Evolutionary conservation across 805 yeast genomes (phyloP).

Genomic region (Teunomyces cretensis): DNA sequence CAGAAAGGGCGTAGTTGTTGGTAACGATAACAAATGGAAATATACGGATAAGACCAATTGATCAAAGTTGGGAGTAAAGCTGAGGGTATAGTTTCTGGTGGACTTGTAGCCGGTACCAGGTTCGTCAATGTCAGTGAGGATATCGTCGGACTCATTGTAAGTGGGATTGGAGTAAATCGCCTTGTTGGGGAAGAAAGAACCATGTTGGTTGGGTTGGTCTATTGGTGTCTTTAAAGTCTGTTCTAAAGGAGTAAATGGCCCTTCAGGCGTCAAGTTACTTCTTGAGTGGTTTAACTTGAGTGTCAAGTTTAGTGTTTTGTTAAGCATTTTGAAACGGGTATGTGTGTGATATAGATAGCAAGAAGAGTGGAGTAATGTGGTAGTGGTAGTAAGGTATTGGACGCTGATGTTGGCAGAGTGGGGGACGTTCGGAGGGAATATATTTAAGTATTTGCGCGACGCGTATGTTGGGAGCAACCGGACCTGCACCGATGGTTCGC

Average conservation of each 20-base stretch:
- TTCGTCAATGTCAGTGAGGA: slow-evolving; percentile 41
- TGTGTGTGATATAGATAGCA: neutral
- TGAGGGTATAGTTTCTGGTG: slow-evolving; percentile 31
- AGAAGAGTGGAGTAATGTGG: neutral
- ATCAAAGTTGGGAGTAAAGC: slow-evolving; percentile 37
- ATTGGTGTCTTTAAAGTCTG: slow-evolving; percentile 43
- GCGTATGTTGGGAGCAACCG: slow-evolving; percentile 2
- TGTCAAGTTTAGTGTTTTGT: slow-evolving; percentile 32
- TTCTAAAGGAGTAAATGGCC: slow-evolving; percentile 46
- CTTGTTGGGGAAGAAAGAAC: slow-evolving; percentile 6
- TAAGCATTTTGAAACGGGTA: slow-evolving; percentile 18
- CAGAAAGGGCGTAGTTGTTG: slow-evolving; percentile 46
- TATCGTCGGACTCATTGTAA: slow-evolving; percentile 42
- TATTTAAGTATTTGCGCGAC: slow-evolving; percentile 1
- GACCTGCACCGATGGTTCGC: neutral
- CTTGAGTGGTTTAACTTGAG: slow-evolving; percentile 35
- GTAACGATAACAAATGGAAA: slow-evolving; percentile 35
- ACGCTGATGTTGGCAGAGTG: neutral
- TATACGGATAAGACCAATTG: slow-evolving; percentile 35
- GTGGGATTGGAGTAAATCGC: slow-evolving; percentile 30
- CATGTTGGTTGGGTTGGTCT: slow-evolving; percentile 23
- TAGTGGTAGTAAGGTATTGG: neutral
- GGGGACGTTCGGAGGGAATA: neutral
- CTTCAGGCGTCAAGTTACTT: slow-evolving; percentile 18
- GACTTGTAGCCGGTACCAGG: slow-evolving; percentile 15